phyloP scores from a whole-genome alignment of 2,329 filamentous ascomycete genomes.

The Hymenoscyphus occultus region DNA sequence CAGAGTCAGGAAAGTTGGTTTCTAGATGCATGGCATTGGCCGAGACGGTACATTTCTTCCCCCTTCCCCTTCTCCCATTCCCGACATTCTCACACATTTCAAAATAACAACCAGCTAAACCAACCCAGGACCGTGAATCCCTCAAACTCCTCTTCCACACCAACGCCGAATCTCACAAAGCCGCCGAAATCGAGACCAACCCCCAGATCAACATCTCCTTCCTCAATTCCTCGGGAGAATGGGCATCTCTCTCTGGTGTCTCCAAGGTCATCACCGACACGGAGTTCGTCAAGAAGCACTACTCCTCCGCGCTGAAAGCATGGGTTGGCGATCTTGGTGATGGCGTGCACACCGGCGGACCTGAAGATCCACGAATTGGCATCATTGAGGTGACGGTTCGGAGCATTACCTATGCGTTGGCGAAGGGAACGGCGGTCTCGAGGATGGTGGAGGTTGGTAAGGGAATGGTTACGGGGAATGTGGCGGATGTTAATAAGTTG shows the following conservation, averaged over 20 bases:
- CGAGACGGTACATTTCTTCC: slow-evolving; percentile 56
- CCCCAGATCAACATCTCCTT: slow-evolving; percentile 79
- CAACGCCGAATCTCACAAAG: slow-evolving; percentile 87
- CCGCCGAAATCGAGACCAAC: slow-evolving; percentile 71
- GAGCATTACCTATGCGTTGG: slow-evolving; percentile 69
- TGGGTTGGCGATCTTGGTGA: slow-evolving; percentile 87
- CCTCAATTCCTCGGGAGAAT: slow-evolving; percentile 72
- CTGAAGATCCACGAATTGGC: slow-evolving; percentile 77
- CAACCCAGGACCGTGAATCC: slow-evolving; percentile 66
- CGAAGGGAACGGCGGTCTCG: slow-evolving; percentile 59
- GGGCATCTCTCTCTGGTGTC: slow-evolving; percentile 80
- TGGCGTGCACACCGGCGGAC: slow-evolving; percentile 77
- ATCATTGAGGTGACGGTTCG: slow-evolving; percentile 73
- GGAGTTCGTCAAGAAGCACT: slow-evolving; percentile 68
- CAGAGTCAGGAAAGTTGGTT: slow-evolving; percentile 62
- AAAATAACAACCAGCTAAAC: slow-evolving; percentile 4
- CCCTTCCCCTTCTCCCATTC: neutral
- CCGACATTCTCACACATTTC: neutral
- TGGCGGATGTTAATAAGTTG: slow-evolving; percentile 71
- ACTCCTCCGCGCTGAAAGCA: slow-evolving; percentile 69
- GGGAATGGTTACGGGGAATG: slow-evolving; percentile 68
- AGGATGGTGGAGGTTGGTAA: slow-evolving; percentile 70
- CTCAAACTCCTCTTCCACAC: slow-evolving; percentile 87
- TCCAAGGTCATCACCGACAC: slow-evolving; percentile 69
- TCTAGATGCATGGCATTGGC: slow-evolving; percentile 87